phyloP scores from a whole-genome alignment of 495 filamentous ascomycete species.

The Neurospora sp. region DNA sequence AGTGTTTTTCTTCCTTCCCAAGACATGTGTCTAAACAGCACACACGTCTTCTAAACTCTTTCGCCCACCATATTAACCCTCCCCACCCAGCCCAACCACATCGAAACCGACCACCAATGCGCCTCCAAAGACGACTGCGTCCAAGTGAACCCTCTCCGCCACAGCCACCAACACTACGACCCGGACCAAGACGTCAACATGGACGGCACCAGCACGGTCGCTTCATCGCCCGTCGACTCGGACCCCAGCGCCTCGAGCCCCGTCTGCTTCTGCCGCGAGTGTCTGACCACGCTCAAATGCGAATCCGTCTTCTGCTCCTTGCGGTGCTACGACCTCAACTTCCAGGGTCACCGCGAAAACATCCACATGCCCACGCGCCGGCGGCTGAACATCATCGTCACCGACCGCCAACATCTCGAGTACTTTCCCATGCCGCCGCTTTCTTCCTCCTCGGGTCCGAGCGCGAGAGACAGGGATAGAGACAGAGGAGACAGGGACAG shows the following conservation, averaged over 20 bases:
- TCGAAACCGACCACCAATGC: constrained; percentile 15
- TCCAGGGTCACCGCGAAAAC: constrained; percentile 29
- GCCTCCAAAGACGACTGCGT: constrained; percentile 13
- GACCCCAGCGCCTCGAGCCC: not conserved
- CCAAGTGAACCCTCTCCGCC: constrained; percentile 4
- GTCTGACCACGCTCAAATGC: constrained; percentile 22
- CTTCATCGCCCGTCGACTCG: not conserved
- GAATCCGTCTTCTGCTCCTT: constrained; percentile 30
- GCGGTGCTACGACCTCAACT: constrained; percentile 29
- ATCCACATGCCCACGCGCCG: constrained; percentile 28
- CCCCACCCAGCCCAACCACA: constrained; percentile 8
- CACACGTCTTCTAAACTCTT: not conserved
- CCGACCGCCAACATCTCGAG: constrained; percentile 21
- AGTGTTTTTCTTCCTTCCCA: constrained; percentile 6
- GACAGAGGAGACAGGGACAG: constrained; percentile 8
- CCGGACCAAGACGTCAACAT: not conserved
- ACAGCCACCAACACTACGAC: not conserved
- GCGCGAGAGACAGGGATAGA: not conserved
- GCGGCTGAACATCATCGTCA: constrained; percentile 9
- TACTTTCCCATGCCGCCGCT: constrained; percentile 5
- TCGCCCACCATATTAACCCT: not conserved
- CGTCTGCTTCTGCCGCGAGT: constrained; percentile 31
- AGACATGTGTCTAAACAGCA: not conserved
- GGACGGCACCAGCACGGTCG: constrained; percentile 5
- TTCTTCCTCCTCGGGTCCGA: not conserved